Base-by-base conservation (phyloP, 345 rosid genomes). In the Lagerstroemia speciosa region DNA sequence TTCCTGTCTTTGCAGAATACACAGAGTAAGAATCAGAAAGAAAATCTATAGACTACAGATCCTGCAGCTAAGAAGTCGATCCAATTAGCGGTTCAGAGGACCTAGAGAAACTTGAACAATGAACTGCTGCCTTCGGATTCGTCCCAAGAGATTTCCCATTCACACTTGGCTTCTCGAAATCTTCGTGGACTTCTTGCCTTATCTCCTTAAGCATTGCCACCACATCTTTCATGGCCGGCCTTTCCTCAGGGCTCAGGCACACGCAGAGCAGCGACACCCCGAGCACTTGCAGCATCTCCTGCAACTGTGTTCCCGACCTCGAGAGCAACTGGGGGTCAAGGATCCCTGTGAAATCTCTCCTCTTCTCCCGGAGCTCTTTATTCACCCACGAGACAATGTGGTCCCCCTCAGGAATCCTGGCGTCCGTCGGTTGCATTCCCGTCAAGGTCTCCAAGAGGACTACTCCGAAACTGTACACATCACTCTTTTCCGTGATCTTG, bases 161-260 rank as follows among this genome's bases (percentile, higher is more conserved):
- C 38, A 72, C 66, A 64, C 69, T 71, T 32, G 82, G 74, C 70
- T 85, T 85, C 27, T 82, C 86, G 11, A 52, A 50, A 41, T 87
- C 88, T 41, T 81, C 84, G 24, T 74, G 31, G 16, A 24, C 67
- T 68, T 81, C 90, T 26, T 83, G 83, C 71, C 84, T 80, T 72
- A 88, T 81, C 79, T 79, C 90, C 57, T 73, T 76, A 48, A 88
- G 79, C 89, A 88, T 77, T 69, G 84, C 89, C n/a, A 83, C 78
- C 16, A 88, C 83, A 32, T 88, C 93, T 71, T 79, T 88, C 93
- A 88, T 86, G 53, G 87, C 57, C 5, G 93, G 93, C 62, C 93
- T 75, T 41, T 88, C 90, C 41, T 81, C 87, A 0, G 90, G 90
- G 41, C 66, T 72, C 52, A 83, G 77, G 69, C 81, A 81, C 22